phyloP scores from a whole-genome alignment of 345 rosid genomes.

The Euphorbia lathyris region DNA sequence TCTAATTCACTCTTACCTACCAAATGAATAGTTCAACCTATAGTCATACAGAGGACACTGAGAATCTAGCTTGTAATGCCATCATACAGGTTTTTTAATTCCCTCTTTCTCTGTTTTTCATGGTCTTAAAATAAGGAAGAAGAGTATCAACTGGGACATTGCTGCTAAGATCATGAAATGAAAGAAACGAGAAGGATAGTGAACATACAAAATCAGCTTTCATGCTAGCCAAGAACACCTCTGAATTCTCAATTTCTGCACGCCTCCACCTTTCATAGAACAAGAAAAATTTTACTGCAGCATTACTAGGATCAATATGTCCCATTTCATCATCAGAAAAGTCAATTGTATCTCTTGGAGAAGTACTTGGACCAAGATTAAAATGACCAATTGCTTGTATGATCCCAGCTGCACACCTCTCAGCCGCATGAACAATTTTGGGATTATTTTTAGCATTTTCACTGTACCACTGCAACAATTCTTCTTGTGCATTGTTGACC shows the following conservation, averaged over 20 bases:
- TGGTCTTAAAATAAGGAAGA: neutral
- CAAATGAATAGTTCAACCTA: neutral
- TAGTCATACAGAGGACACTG: neutral
- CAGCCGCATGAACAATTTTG: constrained; percentile 74
- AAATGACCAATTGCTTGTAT: constrained; percentile 91
- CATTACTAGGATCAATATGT: constrained; percentile 47
- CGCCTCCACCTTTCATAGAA: constrained; percentile 92
- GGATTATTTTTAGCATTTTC: constrained; percentile 81
- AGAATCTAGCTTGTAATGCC: neutral
- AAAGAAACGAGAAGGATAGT: constrained; percentile 10
- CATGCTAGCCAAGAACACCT: constrained; percentile 54
- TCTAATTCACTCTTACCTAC: neutral
- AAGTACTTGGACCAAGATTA: constrained; percentile 74
- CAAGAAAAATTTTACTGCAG: constrained; percentile 66
- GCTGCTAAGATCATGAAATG: neutral
- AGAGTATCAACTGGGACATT: neutral
- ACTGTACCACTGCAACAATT: constrained; percentile 85
- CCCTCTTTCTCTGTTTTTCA: neutral
- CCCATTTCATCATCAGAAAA: constrained; percentile 31
- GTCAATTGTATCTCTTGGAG: constrained; percentile 79
- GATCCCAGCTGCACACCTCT: constrained; percentile 92
- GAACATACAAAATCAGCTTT: constrained; percentile 69
- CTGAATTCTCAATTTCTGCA: constrained; percentile 74
- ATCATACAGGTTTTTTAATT: neutral
- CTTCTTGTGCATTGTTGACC: constrained; percentile 99